Evolutionary conservation across 345 rosid genomes (phyloP).

Genomic region (Pistacia atlantica): DNA sequence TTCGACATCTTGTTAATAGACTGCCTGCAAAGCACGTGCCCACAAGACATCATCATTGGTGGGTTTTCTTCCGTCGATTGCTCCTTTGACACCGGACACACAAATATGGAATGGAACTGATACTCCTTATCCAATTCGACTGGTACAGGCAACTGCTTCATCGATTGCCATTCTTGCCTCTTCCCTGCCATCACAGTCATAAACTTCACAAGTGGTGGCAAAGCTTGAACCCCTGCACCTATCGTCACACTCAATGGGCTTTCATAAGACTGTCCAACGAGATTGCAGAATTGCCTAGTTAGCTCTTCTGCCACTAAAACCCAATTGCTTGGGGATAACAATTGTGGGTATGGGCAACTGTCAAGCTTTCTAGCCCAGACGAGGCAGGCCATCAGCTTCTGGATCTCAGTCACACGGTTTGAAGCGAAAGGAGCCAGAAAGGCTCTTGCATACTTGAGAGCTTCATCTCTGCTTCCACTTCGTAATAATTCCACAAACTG

Average conservation of each 20-base stretch:
- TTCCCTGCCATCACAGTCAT: constrained; percentile 58
- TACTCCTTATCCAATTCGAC: constrained; percentile 59
- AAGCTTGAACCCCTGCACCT: constrained; percentile 61
- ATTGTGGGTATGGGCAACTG: constrained; percentile 50
- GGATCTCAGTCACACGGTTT: constrained; percentile 41
- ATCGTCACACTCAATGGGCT: constrained; percentile 52
- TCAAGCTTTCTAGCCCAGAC: constrained; percentile 52
- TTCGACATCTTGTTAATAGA: constrained; percentile 58
- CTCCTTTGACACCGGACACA: constrained; percentile 75
- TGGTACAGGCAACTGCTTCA: constrained; percentile 69
- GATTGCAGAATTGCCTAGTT: constrained; percentile 52
- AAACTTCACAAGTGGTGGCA: constrained; percentile 64
- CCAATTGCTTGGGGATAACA: constrained; percentile 49
- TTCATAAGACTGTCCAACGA: constrained; percentile 51
- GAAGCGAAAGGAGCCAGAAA: constrained; percentile 44
- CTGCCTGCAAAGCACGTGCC: constrained; percentile 68
- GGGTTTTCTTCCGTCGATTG: constrained; percentile 66
- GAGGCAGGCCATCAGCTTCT: constrained; percentile 49
- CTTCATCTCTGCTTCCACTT: constrained; percentile 44
- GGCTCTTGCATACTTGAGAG: constrained; percentile 58
- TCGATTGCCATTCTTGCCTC: constrained; percentile 61
- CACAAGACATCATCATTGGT: constrained; percentile 70
- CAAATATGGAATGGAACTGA: constrained; percentile 68
- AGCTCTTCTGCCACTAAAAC: constrained; percentile 42
- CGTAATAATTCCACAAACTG: constrained; percentile 64